Conservation (phyloP, 345 rosid genomes). For the Rubroshorea leprosula region DNA sequence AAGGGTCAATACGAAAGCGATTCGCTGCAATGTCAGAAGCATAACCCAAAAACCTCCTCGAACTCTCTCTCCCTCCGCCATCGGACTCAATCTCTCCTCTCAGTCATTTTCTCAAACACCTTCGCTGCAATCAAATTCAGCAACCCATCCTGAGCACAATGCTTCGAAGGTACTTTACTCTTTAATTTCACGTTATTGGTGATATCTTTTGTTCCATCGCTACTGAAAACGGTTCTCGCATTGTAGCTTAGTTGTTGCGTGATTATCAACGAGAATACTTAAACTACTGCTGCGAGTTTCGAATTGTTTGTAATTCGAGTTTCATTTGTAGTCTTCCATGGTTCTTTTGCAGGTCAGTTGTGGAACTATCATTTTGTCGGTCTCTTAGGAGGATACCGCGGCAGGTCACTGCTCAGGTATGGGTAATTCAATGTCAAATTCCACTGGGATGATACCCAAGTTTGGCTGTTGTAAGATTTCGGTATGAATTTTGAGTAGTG, state of each 20-base stretch:
- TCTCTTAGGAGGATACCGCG: conserved; percentile 40
- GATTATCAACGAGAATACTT: background rate
- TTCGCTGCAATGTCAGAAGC: background rate
- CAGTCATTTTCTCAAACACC: conserved; percentile 25
- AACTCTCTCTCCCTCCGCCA: background rate
- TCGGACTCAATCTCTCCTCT: background rate
- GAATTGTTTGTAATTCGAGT: background rate
- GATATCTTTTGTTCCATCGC: background rate
- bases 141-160: conserved; percentile 9
- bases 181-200: background rate
- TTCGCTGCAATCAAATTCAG: background rate
- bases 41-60: background rate
- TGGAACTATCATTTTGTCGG: conserved; percentile 54
- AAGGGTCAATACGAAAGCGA: background rate
- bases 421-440: background rate
- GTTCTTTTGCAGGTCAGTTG: conserved; percentile 48
- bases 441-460: background rate
- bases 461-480: background rate
- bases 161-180: conserved; percentile 25
- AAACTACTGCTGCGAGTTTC: background rate
- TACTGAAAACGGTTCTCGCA: background rate
- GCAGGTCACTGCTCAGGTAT: conserved; percentile 41
- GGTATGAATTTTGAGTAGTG: background rate
- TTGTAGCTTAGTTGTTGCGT: background rate
- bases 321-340: background rate